phyloP scores from a whole-genome alignment of 805 yeast genomes.

The Deakozyma indianensis region DNA sequence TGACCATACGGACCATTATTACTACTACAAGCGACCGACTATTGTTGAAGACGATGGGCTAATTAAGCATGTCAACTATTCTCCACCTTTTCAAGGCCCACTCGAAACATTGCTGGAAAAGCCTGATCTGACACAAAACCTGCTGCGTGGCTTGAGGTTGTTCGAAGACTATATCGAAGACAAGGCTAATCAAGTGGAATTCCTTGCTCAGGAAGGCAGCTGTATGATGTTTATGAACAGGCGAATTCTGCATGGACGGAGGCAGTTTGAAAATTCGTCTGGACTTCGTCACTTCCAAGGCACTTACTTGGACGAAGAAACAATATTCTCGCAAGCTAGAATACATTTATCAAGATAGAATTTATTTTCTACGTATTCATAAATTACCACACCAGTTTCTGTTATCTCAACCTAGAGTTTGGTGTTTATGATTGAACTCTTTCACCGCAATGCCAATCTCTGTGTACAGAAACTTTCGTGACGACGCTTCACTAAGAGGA shows the following conservation, averaged over 20 bases:
- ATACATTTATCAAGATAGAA: not conserved
- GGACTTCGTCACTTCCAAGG: constrained; percentile 62
- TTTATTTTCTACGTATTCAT: too few species aligned
- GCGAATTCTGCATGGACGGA: constrained; percentile 54
- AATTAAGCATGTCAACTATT: constrained; percentile 50
- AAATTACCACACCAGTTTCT: too few species aligned
- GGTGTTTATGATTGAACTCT: constrained; percentile 40
- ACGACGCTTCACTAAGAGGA: constrained; percentile 57
- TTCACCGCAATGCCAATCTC: constrained; percentile 69
- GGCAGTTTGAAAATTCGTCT: constrained; percentile 30
- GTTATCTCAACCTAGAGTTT: constrained; percentile 11
- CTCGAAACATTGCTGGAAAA: constrained; percentile 32
- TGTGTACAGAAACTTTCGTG: constrained; percentile 52
- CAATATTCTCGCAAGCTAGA: constrained; percentile 32
- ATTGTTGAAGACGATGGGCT: constrained; percentile 37
- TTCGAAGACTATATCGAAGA: constrained; percentile 46
- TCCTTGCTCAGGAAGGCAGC: constrained; percentile 41
- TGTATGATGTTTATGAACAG: constrained; percentile 62
- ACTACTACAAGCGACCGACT: constrained; percentile 47
- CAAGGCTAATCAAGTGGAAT: constrained; percentile 37
- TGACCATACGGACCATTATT: constrained; percentile 44
- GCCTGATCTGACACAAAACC: constrained; percentile 32
- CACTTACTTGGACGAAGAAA: constrained; percentile 45
- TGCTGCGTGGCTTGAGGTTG: constrained; percentile 39
- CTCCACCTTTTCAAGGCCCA: constrained; percentile 79